A percentile compares a stretch with the other conserved stretches of the same genome.
Evolutionary conservation across 768 basidiomycete genomes (phyloP).

Genomic region (Collybia mongolica): DNA sequence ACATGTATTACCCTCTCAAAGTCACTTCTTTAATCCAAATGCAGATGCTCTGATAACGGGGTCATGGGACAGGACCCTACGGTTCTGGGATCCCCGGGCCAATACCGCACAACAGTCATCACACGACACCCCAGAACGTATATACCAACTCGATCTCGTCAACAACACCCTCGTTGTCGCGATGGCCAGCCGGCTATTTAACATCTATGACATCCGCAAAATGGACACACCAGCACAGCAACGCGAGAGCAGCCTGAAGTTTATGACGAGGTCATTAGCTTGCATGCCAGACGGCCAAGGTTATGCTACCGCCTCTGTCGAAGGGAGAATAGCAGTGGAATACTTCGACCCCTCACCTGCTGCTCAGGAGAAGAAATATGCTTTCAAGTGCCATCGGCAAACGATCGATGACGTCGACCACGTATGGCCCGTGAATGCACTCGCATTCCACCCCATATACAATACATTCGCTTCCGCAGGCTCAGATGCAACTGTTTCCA

Average conservation of each 20-base stretch:
- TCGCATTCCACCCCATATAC: slow-evolving; percentile 91
- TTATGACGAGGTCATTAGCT: slow-evolving; percentile 87
- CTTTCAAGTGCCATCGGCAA: slow-evolving; percentile 96
- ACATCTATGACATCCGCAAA: slow-evolving; percentile 84
- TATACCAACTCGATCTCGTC: slow-evolving; percentile 82
- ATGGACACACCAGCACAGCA: slow-evolving; percentile 75
- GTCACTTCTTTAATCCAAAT: background rate
- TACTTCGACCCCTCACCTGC: slow-evolving; percentile 85
- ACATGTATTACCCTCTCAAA: background rate
- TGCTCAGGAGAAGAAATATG: slow-evolving; percentile 84
- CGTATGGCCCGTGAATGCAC: slow-evolving; percentile 94
- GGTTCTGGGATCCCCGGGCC: slow-evolving; percentile 83
- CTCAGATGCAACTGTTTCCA: slow-evolving; percentile 89
- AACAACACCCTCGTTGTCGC: slow-evolving; percentile 84
- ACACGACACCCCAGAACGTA: slow-evolving; percentile 74
- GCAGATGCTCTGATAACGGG: slow-evolving; percentile 78
- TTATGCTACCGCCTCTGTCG: slow-evolving; percentile 90
- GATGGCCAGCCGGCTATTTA: slow-evolving; percentile 88
- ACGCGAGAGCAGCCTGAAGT: slow-evolving; percentile 92
- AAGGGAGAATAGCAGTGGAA: slow-evolving; percentile 96
- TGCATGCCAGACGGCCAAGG: slow-evolving; percentile 95
- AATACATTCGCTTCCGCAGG: slow-evolving; percentile 97
- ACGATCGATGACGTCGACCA: slow-evolving; percentile 90
- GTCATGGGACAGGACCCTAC: slow-evolving; percentile 90
- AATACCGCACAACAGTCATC: slow-evolving; percentile 55